Evolutionary conservation across 345 rosid species (phyloP), one percentile per base, ranked within the genome.

Genomic region (Euclidium syriacum): DNA sequence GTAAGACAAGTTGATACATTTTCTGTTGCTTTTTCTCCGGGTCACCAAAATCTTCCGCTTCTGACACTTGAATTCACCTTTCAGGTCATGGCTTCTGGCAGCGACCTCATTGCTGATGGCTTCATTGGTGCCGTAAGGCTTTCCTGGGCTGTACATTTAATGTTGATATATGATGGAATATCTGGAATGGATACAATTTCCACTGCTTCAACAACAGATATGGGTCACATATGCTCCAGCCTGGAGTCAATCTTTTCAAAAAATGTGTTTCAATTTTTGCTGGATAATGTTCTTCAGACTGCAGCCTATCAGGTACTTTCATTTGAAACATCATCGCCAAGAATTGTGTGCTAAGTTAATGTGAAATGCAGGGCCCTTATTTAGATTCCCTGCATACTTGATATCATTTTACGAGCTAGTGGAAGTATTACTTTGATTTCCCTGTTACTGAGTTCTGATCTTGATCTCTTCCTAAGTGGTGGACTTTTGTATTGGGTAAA

Each of bases 71-170:
- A 36, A 58, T 78, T 66, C 68, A 58, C 65, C 30, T 65, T 79
- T 52, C 79, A 89, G 98, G 91, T 92, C 75, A 79, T 85, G 83
- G 77, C 83, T 59, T 40, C 74, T 2, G 84, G 77, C 73, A 87
- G 70, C 67, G 74, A 86, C 73, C 76, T 70, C 55, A 68, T 36
- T 51, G 77, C 75, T 59, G 94, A 92, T 77, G 85, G 91, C 69
- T 86, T 89, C 77, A 73, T 85, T 47, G 89, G 86, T 62, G 81
- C 87, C 17, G 70, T 84, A 76, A 81, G 94, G 74, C 88, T 92
- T 76, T 94, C 91, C 56, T 92, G 96, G 96, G 81, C 80, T 73
- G 94, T 87, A 42, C 94, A 86, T 82, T 74, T 87, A 80, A 82
- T 92, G 87, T 52, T 92, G 53, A 79, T 82, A 76, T 72, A 79